Evolutionary conservation across 2,329 filamentous ascomycete species (phyloP).

Genomic region (Ceratocystis harringtonii): DNA sequence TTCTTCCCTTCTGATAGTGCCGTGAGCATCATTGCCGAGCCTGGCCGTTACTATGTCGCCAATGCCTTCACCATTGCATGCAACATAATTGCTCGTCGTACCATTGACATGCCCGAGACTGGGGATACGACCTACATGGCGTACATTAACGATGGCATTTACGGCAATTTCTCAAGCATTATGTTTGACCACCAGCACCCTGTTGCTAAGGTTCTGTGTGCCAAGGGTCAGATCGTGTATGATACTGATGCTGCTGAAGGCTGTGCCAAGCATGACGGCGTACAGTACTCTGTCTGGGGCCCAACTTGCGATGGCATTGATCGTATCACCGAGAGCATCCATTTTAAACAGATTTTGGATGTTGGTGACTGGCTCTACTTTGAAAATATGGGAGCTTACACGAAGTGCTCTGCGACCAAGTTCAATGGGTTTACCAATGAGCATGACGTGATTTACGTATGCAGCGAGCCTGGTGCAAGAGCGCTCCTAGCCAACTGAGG

Average conservation of each 20-base stretch:
- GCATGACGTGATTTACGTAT: constrained; percentile 89
- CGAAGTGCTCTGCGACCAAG: constrained; percentile 89
- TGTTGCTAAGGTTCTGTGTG: constrained; percentile 62
- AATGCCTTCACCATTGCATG: constrained; percentile 87
- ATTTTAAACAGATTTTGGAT: constrained; percentile 61
- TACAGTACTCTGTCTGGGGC: constrained; percentile 94
- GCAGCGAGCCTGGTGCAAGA: constrained; percentile 74
- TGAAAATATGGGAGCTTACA: constrained; percentile 97
- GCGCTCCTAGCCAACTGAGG: constrained; percentile 35
- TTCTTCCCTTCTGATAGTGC: constrained; percentile 63
- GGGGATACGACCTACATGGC: constrained; percentile 75
- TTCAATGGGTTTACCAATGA: constrained; percentile 95
- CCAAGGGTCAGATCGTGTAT: constrained; percentile 42
- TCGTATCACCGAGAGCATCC: constrained; percentile 70
- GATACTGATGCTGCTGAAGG: constrained; percentile 37
- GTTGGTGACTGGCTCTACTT: constrained; percentile 98
- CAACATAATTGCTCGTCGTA: constrained; percentile 89
- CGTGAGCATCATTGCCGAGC: constrained; percentile 84
- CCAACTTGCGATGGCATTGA: constrained; percentile 97
- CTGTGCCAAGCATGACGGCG: constrained; percentile 28
- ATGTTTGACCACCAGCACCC: constrained; percentile 98
- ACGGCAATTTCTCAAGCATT: constrained; percentile 98
- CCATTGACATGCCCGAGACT: constrained; percentile 55
- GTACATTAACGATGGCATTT: constrained; percentile 93
- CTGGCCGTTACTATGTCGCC: constrained; percentile 90